Conservation (phyloP, 2,329 filamentous ascomycete species). For the Aotearoamyces nothofagi region DNA sequence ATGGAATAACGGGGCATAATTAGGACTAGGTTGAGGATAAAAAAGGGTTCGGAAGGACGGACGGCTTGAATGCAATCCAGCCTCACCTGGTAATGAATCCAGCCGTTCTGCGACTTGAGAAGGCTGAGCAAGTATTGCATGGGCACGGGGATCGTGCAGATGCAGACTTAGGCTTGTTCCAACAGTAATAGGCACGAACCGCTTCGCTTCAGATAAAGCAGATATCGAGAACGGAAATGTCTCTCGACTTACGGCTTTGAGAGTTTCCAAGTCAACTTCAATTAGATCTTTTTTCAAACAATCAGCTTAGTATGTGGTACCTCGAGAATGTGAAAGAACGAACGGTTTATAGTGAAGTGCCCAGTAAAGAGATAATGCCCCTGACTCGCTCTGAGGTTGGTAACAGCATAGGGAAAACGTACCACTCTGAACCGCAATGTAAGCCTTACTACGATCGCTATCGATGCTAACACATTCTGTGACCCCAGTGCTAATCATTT, state of each 20-base stretch:
- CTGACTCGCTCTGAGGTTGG: background rate
- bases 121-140: slow-evolving; percentile 4
- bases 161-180: slow-evolving; percentile 72
- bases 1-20: slow-evolving; percentile 61
- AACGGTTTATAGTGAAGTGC: background rate
- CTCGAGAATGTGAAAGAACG: too few species aligned
- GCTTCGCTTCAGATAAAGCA: slow-evolving; percentile 55
- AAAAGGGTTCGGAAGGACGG: slow-evolving; percentile 10
- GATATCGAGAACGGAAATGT: slow-evolving; percentile 73
- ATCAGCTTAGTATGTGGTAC: too few species aligned
- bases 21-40: slow-evolving; percentile 32
- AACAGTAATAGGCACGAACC: slow-evolving; percentile 61
- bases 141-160: slow-evolving; percentile 58
- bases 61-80: slow-evolving; percentile 6
- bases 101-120: slow-evolving; percentile 13
- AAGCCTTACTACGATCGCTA: slow-evolving; percentile 49
- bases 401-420: slow-evolving; percentile 15
- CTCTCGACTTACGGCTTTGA: slow-evolving; percentile 53
- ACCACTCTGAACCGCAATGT: slow-evolving; percentile 65
- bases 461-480: slow-evolving; percentile 77
- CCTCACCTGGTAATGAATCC: slow-evolving; percentile 13
- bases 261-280: slow-evolving; percentile 65
- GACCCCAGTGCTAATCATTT: slow-evolving; percentile 56
- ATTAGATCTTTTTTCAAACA: slow-evolving; percentile 57
- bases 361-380: background rate